These are phyloP conservation scores for Gaeumannomyces sp. DNA, from an alignment of 2,329 filamentous ascomycete genomes.

Conservation along the genomic window DNA sequence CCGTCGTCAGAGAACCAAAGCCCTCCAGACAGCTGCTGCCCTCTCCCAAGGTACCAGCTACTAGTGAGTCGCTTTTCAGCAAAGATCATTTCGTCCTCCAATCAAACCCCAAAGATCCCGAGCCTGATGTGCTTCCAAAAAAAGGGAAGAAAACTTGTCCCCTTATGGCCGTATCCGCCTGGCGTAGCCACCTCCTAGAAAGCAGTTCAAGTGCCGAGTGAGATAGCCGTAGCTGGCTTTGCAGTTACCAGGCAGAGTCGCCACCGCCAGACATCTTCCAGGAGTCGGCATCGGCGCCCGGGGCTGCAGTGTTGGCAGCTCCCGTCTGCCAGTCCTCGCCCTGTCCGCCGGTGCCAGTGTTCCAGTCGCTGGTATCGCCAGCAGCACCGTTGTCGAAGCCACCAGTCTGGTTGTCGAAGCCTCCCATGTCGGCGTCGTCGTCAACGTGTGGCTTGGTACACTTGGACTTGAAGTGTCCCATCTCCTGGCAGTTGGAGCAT, in stretches of 20 bases:
- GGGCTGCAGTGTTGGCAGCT: neutral
- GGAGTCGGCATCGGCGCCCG: neutral
- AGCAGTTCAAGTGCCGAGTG: neutral
- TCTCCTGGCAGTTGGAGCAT: slow-evolving; percentile 51
- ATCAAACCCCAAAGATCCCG: neutral
- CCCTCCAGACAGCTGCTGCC: neutral
- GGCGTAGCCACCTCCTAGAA: neutral
- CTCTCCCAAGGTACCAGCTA: neutral
- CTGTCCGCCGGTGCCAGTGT: neutral
- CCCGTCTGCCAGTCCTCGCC: neutral
- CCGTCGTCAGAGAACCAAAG: neutral
- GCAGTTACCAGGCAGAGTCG: slow-evolving; percentile 2
- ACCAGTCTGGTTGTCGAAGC: slow-evolving; percentile 11
- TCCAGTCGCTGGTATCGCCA: slow-evolving; percentile 8
- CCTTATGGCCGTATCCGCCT: too few species aligned
- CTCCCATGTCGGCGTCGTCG: slow-evolving; percentile 18
- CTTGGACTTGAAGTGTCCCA: slow-evolving; percentile 35
- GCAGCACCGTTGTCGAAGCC: slow-evolving; percentile 8
- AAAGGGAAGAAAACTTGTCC: neutral
- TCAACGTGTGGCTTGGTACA: slow-evolving; percentile 29
- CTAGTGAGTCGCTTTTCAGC: neutral
- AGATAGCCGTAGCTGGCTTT: neutral
- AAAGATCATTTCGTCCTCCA: neutral
- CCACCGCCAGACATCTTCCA: slow-evolving; percentile 5
- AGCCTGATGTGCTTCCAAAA: neutral